These are phyloP conservation scores for Megacollybia marginata DNA, from an alignment of 768 basidiomycete genomes.

Conservation along the genomic window DNA sequence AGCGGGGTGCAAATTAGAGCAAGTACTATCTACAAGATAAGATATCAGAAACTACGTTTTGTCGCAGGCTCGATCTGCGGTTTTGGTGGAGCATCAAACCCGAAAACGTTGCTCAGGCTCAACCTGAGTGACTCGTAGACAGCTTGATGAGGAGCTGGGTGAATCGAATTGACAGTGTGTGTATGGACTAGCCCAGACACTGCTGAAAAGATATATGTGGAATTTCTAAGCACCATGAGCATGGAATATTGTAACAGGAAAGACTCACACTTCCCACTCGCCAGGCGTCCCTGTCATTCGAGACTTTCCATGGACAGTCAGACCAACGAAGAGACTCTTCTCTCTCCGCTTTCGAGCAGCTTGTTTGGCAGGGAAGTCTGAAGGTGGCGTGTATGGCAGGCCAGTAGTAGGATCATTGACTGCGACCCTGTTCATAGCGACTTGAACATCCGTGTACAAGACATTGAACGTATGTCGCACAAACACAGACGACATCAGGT, in stretches of 20 bases:
- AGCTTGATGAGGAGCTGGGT: constrained; percentile 66
- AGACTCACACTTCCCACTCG: constrained; percentile 65
- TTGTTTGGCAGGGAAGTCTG: constrained; percentile 6
- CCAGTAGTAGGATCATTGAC: constrained; percentile 18
- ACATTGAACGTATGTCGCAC: constrained; percentile 71
- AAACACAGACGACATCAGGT: constrained; percentile 63
- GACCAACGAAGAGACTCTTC: constrained; percentile 48
- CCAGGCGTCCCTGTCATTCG: constrained; percentile 54
- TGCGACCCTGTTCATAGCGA: constrained; percentile 45
- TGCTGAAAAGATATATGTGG: constrained; percentile 70
- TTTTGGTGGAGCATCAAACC: too few relatives aligned
- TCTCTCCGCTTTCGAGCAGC: constrained; percentile 32
- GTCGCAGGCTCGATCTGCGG: too few relatives aligned
- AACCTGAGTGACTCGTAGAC: constrained; percentile 56
- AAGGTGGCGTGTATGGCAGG: too few relatives aligned
- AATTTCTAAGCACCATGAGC: constrained; percentile 13
- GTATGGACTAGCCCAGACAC: constrained; percentile 52
- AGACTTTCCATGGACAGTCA: constrained; percentile 48
- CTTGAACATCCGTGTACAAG: constrained; percentile 57
- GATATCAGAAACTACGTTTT: too few relatives aligned
- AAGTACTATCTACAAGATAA: too few relatives aligned
- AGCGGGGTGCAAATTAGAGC: too few relatives aligned
- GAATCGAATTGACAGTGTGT: constrained; percentile 70
- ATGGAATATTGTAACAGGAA: too few relatives aligned
- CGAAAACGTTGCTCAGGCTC: constrained; percentile 13